Evolutionary conservation across 2,329 filamentous ascomycete species (phyloP).

Genomic region (Colletotrichum sp.): DNA sequence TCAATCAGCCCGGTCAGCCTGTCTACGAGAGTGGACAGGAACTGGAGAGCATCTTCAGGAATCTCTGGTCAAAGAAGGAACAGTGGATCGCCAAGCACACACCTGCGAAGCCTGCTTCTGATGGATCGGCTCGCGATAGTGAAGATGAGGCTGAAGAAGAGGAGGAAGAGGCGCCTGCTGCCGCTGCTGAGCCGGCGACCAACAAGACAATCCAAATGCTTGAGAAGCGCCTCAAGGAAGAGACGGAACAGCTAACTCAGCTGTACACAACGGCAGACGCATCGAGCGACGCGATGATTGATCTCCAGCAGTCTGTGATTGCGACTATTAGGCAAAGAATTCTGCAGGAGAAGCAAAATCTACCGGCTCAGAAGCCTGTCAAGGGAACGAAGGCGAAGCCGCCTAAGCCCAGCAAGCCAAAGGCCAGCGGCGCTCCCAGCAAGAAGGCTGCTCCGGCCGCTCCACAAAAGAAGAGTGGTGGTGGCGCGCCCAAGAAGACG

Average conservation of each 20-base stretch:
- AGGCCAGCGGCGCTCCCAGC: slow-evolving; percentile 31
- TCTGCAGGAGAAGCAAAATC: slow-evolving; percentile 71
- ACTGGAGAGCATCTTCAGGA: slow-evolving; percentile 76
- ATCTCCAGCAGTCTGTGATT: slow-evolving; percentile 66
- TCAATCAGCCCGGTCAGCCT: slow-evolving; percentile 78
- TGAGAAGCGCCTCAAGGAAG: slow-evolving; percentile 55
- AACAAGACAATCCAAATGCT: slow-evolving; percentile 53
- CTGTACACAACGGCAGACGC: slow-evolving; percentile 53
- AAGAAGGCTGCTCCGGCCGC: slow-evolving; percentile 47
- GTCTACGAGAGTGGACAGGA: slow-evolving; percentile 75
- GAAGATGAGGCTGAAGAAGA: slow-evolving; percentile 77
- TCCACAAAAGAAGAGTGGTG: slow-evolving; percentile 36
- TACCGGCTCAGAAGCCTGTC: slow-evolving; percentile 57
- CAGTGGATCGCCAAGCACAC: slow-evolving; percentile 81
- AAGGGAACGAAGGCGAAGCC: slow-evolving; percentile 63
- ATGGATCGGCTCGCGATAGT: slow-evolving; percentile 68
- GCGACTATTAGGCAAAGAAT: slow-evolving; percentile 73
- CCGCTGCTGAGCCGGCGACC: slow-evolving; percentile 46
- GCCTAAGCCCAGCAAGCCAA: slow-evolving; percentile 57
- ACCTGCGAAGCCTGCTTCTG: slow-evolving; percentile 53
- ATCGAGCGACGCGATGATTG: slow-evolving; percentile 56
- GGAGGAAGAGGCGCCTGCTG: slow-evolving; percentile 67
- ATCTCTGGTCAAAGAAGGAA: slow-evolving; percentile 78
- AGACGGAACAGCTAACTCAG: slow-evolving; percentile 62
- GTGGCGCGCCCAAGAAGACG: slow-evolving; percentile 48